phyloP scores from a whole-genome alignment of 805 yeast genomes.

The Clavispora phyllophila region DNA sequence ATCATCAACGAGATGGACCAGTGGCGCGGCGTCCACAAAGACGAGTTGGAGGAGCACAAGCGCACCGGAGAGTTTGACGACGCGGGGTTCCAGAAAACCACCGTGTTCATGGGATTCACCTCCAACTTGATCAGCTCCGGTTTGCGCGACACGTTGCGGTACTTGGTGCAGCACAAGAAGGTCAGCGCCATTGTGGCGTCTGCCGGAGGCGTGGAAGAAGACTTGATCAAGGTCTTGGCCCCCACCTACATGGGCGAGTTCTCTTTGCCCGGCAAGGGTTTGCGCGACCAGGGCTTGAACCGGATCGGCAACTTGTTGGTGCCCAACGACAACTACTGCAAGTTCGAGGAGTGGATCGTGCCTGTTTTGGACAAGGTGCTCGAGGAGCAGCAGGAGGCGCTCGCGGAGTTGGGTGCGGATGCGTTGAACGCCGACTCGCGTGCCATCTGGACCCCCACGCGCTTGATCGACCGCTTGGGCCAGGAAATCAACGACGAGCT shows the following conservation, averaged over 20 bases:
- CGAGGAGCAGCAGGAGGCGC: slow-evolving; percentile 78
- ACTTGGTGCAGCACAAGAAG: slow-evolving; percentile 86
- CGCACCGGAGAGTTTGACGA: slow-evolving; percentile 72
- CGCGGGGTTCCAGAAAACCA: slow-evolving; percentile 73
- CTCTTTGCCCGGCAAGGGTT: slow-evolving; percentile 67
- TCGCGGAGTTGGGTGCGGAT: slow-evolving; percentile 44
- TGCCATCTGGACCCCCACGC: slow-evolving; percentile 92
- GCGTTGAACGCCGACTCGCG: slow-evolving; percentile 58
- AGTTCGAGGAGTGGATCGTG: slow-evolving; percentile 97
- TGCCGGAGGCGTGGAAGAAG: slow-evolving; percentile 99
- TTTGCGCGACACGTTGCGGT: slow-evolving; percentile 82
- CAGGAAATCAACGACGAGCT: slow-evolving; percentile 91
- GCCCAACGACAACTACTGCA: slow-evolving; percentile 96
- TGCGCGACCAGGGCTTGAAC: slow-evolving; percentile 94
- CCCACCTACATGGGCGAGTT: slow-evolving; percentile 96
- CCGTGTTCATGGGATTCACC: slow-evolving; percentile 93
- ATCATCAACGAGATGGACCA: slow-evolving; percentile 87
- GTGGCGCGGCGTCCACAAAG: slow-evolving; percentile 84
- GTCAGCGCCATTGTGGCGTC: slow-evolving; percentile 94
- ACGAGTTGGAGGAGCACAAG: slow-evolving; percentile 62
- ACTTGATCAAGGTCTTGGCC: slow-evolving; percentile 90
- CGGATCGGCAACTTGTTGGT: slow-evolving; percentile 95
- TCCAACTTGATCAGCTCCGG: slow-evolving; percentile 96
- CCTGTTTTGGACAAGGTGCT: slow-evolving; percentile 85
- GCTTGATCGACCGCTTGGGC: slow-evolving; percentile 87